Evolutionary conservation across 225 moss, liverwort and hornwort genomes (phyloP).

Genomic region (Pleurozium schreberi): DNA sequence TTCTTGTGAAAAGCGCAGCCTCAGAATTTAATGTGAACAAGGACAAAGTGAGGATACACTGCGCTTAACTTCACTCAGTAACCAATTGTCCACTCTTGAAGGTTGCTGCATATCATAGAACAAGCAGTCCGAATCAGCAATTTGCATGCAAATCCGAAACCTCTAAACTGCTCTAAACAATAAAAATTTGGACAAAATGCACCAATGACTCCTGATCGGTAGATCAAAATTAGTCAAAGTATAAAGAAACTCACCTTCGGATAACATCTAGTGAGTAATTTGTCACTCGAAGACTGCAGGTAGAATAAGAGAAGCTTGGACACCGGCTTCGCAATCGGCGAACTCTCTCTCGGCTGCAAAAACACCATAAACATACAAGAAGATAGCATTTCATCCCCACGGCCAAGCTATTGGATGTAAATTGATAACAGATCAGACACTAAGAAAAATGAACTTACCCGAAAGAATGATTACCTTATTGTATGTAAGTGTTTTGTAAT

Average conservation of each 20-base stretch:
- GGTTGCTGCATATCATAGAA: slow-evolving; percentile 46
- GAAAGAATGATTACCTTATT: slow-evolving; percentile 35
- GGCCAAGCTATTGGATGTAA: background rate
- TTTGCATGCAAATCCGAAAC: background rate
- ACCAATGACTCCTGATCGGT: background rate
- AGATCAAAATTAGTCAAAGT: background rate
- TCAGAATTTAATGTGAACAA: background rate
- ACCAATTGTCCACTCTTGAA: slow-evolving; percentile 74
- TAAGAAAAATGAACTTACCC: background rate
- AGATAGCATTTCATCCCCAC: background rate
- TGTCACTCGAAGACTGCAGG: slow-evolving; percentile 70
- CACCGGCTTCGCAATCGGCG: slow-evolving; percentile 54
- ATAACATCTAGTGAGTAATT: slow-evolving; percentile 77
- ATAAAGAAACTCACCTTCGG: slow-evolving; percentile 40
- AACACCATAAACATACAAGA: background rate
- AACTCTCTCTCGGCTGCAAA: slow-evolving; percentile 67
- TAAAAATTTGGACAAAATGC: background rate
- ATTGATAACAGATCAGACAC: background rate
- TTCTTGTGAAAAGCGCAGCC: background rate
- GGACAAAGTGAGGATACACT: slow-evolving; percentile 65
- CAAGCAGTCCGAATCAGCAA: background rate
- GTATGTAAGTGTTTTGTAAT: slow-evolving; percentile 64
- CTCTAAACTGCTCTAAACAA: background rate
- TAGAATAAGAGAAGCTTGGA: slow-evolving; percentile 72
- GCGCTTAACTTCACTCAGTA: slow-evolving; percentile 81